phyloP scores from a whole-genome alignment of 805 yeast genomes.

The Candida verbasci region DNA sequence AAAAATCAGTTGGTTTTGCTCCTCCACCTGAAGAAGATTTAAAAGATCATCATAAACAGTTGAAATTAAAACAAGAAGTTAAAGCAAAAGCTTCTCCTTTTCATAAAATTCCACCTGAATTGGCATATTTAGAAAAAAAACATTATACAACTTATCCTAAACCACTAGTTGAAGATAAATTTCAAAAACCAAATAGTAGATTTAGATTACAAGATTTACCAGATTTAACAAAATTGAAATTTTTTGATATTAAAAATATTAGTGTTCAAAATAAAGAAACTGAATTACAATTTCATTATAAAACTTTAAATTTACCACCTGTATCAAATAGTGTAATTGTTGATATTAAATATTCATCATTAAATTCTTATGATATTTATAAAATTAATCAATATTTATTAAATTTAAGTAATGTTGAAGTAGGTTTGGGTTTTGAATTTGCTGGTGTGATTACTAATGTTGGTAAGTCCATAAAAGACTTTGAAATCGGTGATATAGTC shows the following conservation, averaged over 20 bases:
- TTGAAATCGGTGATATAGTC: conserved; percentile 55
- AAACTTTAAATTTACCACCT: conserved; percentile 46
- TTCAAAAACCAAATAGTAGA: conserved; percentile 1
- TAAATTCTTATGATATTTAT: conserved; percentile 64
- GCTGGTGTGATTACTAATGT: conserved; percentile 55
- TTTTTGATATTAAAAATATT: conserved; percentile 49
- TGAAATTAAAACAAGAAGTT: conserved; percentile 23
- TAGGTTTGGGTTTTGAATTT: conserved; percentile 69
- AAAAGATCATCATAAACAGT: conserved; percentile 27
- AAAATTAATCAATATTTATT: conserved; percentile 51
- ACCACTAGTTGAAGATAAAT: conserved; percentile 13
- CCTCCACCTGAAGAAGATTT: conserved; percentile 33
- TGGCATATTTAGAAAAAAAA: conserved; percentile 29
- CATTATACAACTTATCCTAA: conserved; percentile 22
- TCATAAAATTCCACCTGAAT: conserved; percentile 39
- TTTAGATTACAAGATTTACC: conserved; percentile 3
- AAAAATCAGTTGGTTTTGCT: conserved; percentile 37
- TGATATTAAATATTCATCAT: conserved; percentile 53
- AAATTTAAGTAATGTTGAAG: conserved; percentile 49
- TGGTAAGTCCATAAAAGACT: conserved; percentile 39
- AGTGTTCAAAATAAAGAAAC: conserved; percentile 39
- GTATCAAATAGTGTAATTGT: conserved; percentile 48
- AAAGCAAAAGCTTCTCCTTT: conserved; percentile 27
- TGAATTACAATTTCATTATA: conserved; percentile 50
- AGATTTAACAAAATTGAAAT: conserved; percentile 43